Evolutionary conservation across 768 basidiomycete species (phyloP).

Genomic region (Xerocomellus amylosporus): DNA sequence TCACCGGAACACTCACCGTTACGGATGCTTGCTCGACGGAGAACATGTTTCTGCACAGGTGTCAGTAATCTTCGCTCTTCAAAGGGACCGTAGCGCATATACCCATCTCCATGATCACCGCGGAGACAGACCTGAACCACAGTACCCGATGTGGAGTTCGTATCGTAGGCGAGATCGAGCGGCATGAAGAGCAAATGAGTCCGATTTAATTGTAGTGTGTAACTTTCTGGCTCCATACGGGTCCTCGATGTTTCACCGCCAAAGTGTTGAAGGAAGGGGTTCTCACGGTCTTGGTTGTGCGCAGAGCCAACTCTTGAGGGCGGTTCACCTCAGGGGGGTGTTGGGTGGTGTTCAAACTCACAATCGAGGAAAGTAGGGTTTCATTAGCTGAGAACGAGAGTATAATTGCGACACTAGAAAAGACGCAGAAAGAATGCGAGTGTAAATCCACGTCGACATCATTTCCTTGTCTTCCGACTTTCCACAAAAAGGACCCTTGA

Average conservation of each 20-base stretch:
- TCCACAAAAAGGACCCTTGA: constrained; percentile 76
- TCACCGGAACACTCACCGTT: constrained; percentile 17
- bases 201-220: constrained; percentile 19
- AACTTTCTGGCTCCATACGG: neutral
- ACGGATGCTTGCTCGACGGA: constrained; percentile 10
- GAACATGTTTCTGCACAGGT: constrained; percentile 9
- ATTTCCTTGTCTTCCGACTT: constrained; percentile 71
- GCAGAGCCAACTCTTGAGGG: too few species aligned
- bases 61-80: neutral
- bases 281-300: neutral
- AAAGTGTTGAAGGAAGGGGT: neutral
- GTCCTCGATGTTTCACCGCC: neutral
- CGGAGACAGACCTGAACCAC: constrained; percentile 28
- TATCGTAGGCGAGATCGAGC: neutral
- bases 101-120: constrained; percentile 12
- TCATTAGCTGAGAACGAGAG: neutral
- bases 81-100: constrained; percentile 17
- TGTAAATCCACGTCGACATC: constrained; percentile 5
- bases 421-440: neutral
- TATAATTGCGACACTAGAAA: neutral
- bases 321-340: too few species aligned
- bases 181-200: constrained; percentile 27
- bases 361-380: neutral
- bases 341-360: neutral
- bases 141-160: constrained; percentile 8